These are phyloP conservation scores for Phytophthora cryptogea DNA, from an alignment of 352 stramenopile genomes.

Conservation along the genomic window DNA sequence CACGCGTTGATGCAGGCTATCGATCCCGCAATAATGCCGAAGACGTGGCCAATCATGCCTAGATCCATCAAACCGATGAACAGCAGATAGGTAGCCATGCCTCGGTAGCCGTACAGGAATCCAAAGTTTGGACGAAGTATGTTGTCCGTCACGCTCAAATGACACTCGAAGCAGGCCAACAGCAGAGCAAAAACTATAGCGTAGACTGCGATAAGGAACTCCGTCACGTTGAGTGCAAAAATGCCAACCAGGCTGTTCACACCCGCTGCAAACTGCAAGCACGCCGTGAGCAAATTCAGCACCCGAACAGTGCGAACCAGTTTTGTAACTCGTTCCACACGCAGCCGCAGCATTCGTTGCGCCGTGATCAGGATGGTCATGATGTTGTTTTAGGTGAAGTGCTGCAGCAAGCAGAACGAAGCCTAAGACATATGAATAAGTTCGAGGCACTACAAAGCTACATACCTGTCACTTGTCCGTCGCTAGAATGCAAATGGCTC, in stretches of 20 bases:
- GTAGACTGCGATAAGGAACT: slow-evolving; percentile 58
- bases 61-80: slow-evolving; percentile 68
- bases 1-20: slow-evolving; percentile 45
- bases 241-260: slow-evolving; percentile 48
- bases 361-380: slow-evolving; percentile 13
- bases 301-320: slow-evolving; percentile 35
- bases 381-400: background rate
- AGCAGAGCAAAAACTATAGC: slow-evolving; percentile 51
- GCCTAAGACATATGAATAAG: too few species aligned
- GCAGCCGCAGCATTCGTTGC: slow-evolving; percentile 21
- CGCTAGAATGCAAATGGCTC: slow-evolving; percentile 11
- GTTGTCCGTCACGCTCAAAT: slow-evolving; percentile 46
- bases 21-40: slow-evolving; percentile 40
- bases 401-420: slow-evolving; percentile 1
- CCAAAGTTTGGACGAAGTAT: slow-evolving; percentile 61
- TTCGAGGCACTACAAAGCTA: background rate
- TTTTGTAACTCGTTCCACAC: slow-evolving; percentile 33
- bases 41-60: slow-evolving; percentile 49
- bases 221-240: slow-evolving; percentile 41
- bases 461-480: background rate
- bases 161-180: slow-evolving; percentile 59
- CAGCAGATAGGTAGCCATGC: slow-evolving; percentile 53
- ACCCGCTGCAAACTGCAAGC: slow-evolving; percentile 45
- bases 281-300: slow-evolving; percentile 50
- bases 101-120: slow-evolving; percentile 62